Evolutionary conservation across 1,139 yeast species (phyloP).

Genomic region (Magnusiomyces magnusii): DNA sequence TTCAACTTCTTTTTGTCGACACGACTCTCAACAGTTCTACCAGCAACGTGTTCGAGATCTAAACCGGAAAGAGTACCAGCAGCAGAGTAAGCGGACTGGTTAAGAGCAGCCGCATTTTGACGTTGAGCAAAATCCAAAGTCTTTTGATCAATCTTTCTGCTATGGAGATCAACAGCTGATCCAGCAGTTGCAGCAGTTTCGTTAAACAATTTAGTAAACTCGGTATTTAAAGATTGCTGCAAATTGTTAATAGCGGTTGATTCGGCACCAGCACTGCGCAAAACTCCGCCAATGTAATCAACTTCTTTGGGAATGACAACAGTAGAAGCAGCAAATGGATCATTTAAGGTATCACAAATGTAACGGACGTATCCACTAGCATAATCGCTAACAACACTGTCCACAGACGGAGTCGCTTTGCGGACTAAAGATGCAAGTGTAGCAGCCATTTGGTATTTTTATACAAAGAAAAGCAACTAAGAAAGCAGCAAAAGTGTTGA

Average conservation of each 20-base stretch:
- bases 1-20: constrained; percentile 96
- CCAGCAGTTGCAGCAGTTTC: constrained; percentile 51
- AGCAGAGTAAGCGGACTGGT: constrained; percentile 19
- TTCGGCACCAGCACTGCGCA: constrained; percentile 78
- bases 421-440: constrained; percentile 45
- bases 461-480: too few relatives aligned
- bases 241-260: constrained; percentile 44
- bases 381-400: constrained; percentile 84
- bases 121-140: constrained; percentile 33
- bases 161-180: constrained; percentile 60
- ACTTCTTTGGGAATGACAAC: constrained; percentile 61
- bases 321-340: constrained; percentile 59
- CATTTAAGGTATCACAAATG: constrained; percentile 64
- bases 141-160: constrained; percentile 51
- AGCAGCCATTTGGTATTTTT: too few relatives aligned
- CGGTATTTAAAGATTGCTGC: constrained; percentile 40
- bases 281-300: constrained; percentile 51
- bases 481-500: too few relatives aligned
- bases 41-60: constrained; percentile 79
- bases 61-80: constrained; percentile 39
- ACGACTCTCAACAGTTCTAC: constrained; percentile 84
- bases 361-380: constrained; percentile 86
- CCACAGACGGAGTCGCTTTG: constrained; percentile 80
- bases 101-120: constrained; percentile 22
- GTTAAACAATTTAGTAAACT: constrained; percentile 48